These are phyloP conservation scores for Xylariaceae sp. DNA, from an alignment of 2,329 filamentous ascomycete genomes.

Conservation along the genomic window DNA sequence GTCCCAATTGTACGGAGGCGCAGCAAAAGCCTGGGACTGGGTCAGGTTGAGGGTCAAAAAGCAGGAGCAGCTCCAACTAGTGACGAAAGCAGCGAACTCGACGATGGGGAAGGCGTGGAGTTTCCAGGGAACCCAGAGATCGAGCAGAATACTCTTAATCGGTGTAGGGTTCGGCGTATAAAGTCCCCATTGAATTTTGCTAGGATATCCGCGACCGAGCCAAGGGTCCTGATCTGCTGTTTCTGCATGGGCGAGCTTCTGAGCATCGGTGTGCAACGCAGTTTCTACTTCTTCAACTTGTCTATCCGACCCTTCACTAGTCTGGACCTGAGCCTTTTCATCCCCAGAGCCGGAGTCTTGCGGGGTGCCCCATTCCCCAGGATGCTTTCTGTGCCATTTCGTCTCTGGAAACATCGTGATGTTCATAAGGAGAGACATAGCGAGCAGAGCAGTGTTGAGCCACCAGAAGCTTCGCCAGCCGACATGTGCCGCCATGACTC, in stretches of 20 bases:
- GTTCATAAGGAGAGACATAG: neutral
- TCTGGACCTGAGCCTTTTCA: too few relatives aligned
- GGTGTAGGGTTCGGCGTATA: neutral
- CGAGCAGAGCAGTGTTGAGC: slow-evolving; percentile 1
- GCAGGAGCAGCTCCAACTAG: slow-evolving; percentile 29
- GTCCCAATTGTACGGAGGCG: slow-evolving; percentile 43
- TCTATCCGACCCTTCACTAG: too few relatives aligned
- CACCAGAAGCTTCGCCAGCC: slow-evolving; percentile 33
- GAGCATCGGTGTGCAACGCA: neutral
- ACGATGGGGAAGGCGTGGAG: slow-evolving; percentile 31
- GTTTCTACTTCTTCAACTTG: neutral
- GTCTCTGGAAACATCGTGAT: neutral
- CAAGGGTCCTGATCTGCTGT: neutral
- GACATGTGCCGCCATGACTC: slow-evolving; percentile 27
- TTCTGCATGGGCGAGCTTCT: too few relatives aligned
- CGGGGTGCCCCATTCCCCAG: neutral
- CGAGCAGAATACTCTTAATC: slow-evolving; percentile 18
- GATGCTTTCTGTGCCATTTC: neutral
- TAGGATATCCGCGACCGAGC: neutral
- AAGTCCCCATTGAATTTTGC: neutral
- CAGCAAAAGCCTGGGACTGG: slow-evolving; percentile 42
- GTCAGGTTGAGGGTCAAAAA: slow-evolving; percentile 49
- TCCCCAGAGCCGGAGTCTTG: neutral
- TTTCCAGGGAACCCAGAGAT: slow-evolving; percentile 26
- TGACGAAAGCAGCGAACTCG: slow-evolving; percentile 25